Base-by-base conservation (phyloP, 2,329 filamentous ascomycete genomes). In the Sporothrix phasma region DNA sequence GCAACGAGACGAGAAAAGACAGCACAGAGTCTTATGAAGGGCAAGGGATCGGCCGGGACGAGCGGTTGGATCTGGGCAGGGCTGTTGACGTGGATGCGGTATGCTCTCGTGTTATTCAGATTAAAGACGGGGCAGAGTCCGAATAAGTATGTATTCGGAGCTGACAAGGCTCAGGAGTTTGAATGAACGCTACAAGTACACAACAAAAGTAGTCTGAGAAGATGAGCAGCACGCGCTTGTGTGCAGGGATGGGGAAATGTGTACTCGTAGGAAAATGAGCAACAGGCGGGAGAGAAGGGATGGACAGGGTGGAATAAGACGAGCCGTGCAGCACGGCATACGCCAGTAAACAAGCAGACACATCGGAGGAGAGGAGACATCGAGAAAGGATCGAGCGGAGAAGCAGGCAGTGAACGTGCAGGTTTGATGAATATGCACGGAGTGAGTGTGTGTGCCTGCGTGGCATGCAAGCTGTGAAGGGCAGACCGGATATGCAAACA, bases 51-150 rank as follows among this genome's bases (percentile, higher is more conserved):
- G 51, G 39, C 17, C 31, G 51, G 31, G 39, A n/a, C 22, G 34
- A 11, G 47, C 26, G 11, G 26, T 51, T 19, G 51, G 31, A 37
- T 37, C 22, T 53, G 31, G 31, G 31, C 31, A 56, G 31, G 51
- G 51, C n/a, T 39, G 51, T 56, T 56, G 37, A 56, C 39, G 51
- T 56, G 51, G n/a, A 56, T 39, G 51, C 19, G 7, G 34, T 39
- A 39, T 24, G 19, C 51, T 5, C 10, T 56, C 13, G 31, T 39
- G 31, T 37, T 39, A 31, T 39, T 39, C 29, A 39, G 34, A 56
- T 19, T 34, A 54, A 56, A 56, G 51, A 56, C 51, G 51, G 51
- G 51, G 51, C 51, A 56, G 51, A 24, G 29, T 39, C 51, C 31
- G 17, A 22, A 39, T 56, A 56, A 22, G 31, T 56, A 56, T 39